A percentile compares a stretch with the other conserved stretches of the same genome.
Conservation (phyloP, 495 filamentous ascomycete genomes). For the Acidiella bohemica region DNA sequence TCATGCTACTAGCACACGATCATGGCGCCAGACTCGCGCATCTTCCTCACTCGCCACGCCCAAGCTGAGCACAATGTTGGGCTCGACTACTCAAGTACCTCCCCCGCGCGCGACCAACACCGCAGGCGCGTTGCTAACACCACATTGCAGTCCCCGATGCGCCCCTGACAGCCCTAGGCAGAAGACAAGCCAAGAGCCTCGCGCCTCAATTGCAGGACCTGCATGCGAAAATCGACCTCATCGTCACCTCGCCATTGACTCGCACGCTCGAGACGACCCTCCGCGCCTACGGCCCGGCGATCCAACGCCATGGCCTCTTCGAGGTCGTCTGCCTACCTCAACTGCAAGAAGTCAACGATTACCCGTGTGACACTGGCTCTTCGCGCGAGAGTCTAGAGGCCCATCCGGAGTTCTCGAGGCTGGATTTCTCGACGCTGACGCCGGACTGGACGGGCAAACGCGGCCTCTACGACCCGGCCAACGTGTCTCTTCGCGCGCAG, state of each 20-base stretch:
- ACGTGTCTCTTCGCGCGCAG: slow-evolving; percentile 4
- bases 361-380: slow-evolving; percentile 17
- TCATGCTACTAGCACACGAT: too few species aligned
- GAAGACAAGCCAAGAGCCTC: slow-evolving; percentile 13
- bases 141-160: slow-evolving; percentile 14
- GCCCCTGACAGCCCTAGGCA: slow-evolving; percentile 14
- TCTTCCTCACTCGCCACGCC: not conserved
- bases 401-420: slow-evolving; percentile 11
- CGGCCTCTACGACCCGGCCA: slow-evolving; percentile 12
- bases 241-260: slow-evolving; percentile 15
- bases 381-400: slow-evolving; percentile 2
- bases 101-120: too few species aligned
- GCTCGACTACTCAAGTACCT: not conserved
- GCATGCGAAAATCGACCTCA: slow-evolving; percentile 8
- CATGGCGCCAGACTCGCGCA: not conserved
- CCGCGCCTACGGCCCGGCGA: slow-evolving; percentile 9
- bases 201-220: slow-evolving; percentile 4
- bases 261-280: slow-evolving; percentile 16
- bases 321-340: slow-evolving; percentile 11
- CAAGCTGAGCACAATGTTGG: not conserved
- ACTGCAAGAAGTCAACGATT: slow-evolving; percentile 19
- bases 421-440: slow-evolving; percentile 9
- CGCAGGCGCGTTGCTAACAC: not conserved
- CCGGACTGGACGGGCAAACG: slow-evolving; percentile 16
- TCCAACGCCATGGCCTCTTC: slow-evolving; percentile 9